These are phyloP conservation scores for Phytophthora chlamydospora DNA, from an alignment of 352 stramenopile species.

Conservation along the genomic window DNA sequence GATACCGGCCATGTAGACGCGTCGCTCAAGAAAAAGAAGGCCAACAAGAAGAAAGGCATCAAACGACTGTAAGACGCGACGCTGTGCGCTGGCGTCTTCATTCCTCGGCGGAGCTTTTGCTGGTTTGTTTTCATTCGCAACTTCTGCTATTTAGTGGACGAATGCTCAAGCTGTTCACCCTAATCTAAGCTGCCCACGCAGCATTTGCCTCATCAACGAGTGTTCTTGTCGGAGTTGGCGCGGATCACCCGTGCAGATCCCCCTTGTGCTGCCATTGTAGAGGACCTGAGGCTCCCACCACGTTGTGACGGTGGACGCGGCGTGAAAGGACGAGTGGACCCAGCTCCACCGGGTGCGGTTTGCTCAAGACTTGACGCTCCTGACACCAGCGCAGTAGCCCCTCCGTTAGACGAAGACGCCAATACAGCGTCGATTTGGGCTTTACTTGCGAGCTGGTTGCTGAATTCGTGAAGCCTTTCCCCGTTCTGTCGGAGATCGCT, in stretches of 20 bases:
- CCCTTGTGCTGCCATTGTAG: not conserved
- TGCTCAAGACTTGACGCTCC: constrained; percentile 2
- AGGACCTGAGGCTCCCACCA: constrained; percentile 7
- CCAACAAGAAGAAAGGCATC: constrained; percentile 73
- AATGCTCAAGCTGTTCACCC: constrained; percentile 21
- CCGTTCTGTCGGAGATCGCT: constrained; percentile 40
- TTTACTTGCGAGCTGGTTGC: constrained; percentile 73
- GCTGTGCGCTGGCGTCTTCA: constrained; percentile 2
- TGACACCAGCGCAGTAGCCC: not conserved
- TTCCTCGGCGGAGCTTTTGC: constrained; percentile 19
- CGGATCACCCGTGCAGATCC: constrained; percentile 5
- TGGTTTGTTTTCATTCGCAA: constrained; percentile 16
- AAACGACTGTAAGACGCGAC: constrained; percentile 52
- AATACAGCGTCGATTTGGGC: constrained; percentile 45
- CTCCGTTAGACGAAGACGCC: not conserved
- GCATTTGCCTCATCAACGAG: constrained; percentile 6
- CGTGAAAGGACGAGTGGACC: constrained; percentile 20
- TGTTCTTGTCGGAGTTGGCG: not conserved
- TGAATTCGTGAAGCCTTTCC: constrained; percentile 62
- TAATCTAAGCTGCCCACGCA: constrained; percentile 38
- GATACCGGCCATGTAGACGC: constrained; percentile 33
- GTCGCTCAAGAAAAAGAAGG: constrained; percentile 70
- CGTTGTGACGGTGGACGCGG: constrained; percentile 22
- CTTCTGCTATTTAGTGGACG: constrained; percentile 2
- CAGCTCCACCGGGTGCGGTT: constrained; percentile 6